Conservation (phyloP, 148 eudicot species). For the Nepenthes mirabilis region DNA sequence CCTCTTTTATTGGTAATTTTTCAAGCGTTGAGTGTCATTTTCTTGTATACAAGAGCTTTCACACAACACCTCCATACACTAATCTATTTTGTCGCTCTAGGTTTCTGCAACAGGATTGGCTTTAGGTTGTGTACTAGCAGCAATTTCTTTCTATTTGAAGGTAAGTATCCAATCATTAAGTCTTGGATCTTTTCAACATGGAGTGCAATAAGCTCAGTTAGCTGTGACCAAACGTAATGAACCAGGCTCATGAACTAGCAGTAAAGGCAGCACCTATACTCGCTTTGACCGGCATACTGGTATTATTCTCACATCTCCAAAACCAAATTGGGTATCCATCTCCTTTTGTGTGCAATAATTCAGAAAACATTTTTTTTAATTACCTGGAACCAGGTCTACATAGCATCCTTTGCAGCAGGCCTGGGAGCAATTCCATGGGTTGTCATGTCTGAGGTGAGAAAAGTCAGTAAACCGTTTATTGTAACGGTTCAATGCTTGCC, state of each 20-base stretch:
- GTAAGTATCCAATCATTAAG: slow-evolving; percentile 17
- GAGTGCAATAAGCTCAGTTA: neutral
- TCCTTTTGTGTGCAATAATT: neutral
- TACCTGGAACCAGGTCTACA: slow-evolving; percentile 39
- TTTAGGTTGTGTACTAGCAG: slow-evolving; percentile 52
- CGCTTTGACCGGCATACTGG: slow-evolving; percentile 83
- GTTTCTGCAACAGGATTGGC: slow-evolving; percentile 73
- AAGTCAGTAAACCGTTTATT: neutral
- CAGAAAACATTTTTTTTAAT: neutral
- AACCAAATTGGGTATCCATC: neutral
- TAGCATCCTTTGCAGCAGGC: slow-evolving; percentile 69
- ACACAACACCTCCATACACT: neutral
- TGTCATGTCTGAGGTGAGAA: slow-evolving; percentile 81
- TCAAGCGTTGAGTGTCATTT: neutral
- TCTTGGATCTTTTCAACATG: neutral
- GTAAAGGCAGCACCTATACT: slow-evolving; percentile 43
- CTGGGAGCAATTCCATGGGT: slow-evolving; percentile 98
- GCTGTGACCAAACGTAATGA: neutral
- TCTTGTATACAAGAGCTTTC: neutral
- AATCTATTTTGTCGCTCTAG: slow-evolving; percentile 16
- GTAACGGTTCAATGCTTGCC: neutral
- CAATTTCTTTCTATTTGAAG: slow-evolving; percentile 65
- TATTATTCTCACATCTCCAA: slow-evolving; percentile 11
- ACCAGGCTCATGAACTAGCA: slow-evolving; percentile 47
- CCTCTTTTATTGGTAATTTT: slow-evolving; percentile 68